Conservation (phyloP, 768 basidiomycete genomes). For the Gloeophyllum trabeum region DNA sequence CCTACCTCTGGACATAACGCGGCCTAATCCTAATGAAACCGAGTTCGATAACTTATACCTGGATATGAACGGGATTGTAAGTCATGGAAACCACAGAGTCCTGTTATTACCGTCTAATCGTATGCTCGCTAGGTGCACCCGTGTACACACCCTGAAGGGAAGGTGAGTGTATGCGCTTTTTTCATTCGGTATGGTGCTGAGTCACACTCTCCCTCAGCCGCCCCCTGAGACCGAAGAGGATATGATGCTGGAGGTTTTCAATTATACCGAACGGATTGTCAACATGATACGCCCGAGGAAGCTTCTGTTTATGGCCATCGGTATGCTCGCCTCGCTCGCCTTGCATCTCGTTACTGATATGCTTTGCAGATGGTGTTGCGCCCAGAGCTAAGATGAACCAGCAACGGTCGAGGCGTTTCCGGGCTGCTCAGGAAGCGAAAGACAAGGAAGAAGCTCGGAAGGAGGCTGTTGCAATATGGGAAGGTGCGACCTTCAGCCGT, state of each 20-base stretch:
- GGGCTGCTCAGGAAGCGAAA: conserved; percentile 88
- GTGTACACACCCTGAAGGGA: conserved; percentile 98
- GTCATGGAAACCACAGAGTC: conserved; percentile 15
- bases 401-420: conserved; percentile 93
- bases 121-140: conserved; percentile 68
- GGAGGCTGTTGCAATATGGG: conserved; percentile 77
- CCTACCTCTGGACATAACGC: conserved; percentile 69
- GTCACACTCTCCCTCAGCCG: conserved; percentile 36
- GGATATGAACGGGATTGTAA: conserved; percentile 98
- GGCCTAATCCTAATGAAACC: conserved; percentile 86
- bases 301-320: conserved; percentile 96
- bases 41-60: conserved; percentile 97
- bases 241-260: conserved; percentile 98
- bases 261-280: conserved; percentile 93
- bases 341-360: conserved; percentile 2
- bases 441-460: conserved; percentile 84
- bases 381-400: conserved; percentile 99
- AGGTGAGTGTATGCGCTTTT: conserved; percentile 51
- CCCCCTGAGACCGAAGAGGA: conserved; percentile 97
- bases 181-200: not conserved
- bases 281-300: conserved; percentile 95
- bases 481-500: conserved; percentile 37
- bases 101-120: conserved; percentile 4
- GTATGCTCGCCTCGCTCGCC: conserved; percentile 24
- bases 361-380: conserved; percentile 79